Base-by-base conservation (phyloP, 1,139 yeast species). In the Meyerozyma smithsonii region DNA sequence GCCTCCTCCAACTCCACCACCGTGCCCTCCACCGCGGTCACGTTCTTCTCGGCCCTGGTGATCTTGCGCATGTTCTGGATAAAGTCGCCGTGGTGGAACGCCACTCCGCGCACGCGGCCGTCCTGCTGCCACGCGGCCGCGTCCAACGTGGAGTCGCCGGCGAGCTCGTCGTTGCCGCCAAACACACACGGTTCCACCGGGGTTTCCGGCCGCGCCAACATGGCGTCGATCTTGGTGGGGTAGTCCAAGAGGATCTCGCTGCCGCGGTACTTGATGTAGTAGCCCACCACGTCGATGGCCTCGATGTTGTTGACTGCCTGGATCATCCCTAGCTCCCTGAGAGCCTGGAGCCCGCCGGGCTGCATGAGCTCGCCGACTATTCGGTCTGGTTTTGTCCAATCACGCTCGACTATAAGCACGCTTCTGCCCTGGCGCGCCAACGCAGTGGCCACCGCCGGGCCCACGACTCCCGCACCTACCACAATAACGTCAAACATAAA, bases 351-450 rank as follows among this genome's bases (percentile, higher is more conserved):
- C 11, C 98, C 98, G 20, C 89, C 92, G 4, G 99, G 99, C 61
- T 92, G 99, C 74, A 92, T 74, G 54, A 92, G 73, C 61, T 92
- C 99, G 33, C 99, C 99, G 30, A 92, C 98, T 43, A 92, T 92
- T 51, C 98, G 76, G 61, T 92, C 97, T 1, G 98, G 98, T 59
- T 80, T 85, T 19, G 78, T 62, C 85, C 96, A 84, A 58, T 88
- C 96, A 48, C 97, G 75, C 61, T 92, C 99, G 21, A 83, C 66
- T 32, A 84, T 78, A 41, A 84, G 60, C 15, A 84, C 92, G 39
- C 74, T 72, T 51, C 96, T 73, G 30, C 97, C 97, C 55, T 87
- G 95, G 51, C 94, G 75, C 2, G 96, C 97, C 43, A 92, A 66
- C 3, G 88, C 89, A 0, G 90, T 84, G 36, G 97, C 97, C 20